Base-by-base conservation (phyloP, 2,329 filamentous ascomycete genomes). In the Simplicillium aogashimaense region DNA sequence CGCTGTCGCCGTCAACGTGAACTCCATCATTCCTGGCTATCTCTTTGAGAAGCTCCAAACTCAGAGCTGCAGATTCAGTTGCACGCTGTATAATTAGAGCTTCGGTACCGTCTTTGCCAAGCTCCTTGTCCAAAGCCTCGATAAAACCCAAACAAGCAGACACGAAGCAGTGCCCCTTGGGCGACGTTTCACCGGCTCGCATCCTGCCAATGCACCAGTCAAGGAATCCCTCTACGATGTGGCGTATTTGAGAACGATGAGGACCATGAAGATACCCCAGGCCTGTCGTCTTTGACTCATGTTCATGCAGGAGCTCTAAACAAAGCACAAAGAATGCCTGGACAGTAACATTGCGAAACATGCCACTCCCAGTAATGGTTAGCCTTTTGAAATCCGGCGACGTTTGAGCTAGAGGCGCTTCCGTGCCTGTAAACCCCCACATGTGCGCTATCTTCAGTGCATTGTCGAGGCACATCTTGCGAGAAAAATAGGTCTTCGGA, bases 401-500 rank as follows among this genome's bases (percentile, higher is more conserved):
- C 53, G 4, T 43, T 35, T 3, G 45, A 43, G 4, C 48, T 47
- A 3, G 46, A 44, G 5, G 40, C 45, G 1, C 39, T 45, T 2
- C 36, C 44, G 3, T 41, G 41, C 15, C 46, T 45, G 53, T 50
- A 12, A 63, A 48, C 3, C 50, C 49, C 43, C 53, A 58, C 9
- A 62, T 54, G 36, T 58, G 53, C 2, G 54, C 49, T 7, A 62
- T 48, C 41, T 61, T 63, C 36, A 64, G 50, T 1, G 59, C 60
- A 9, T 58, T 60, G 47, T 72, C 68, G 9, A 70, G 57, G 33
- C 61, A 63, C 37, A 72, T 64, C 43, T 73, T 72, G 15, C 69
- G 64, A 0, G 70, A 74, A 52, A 71, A 76, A 52, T 72, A 72
- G 45, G 67, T 74, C 1, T 61, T 59, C 1, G 69, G 66, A 31